These are phyloP conservation scores for Lepiota subincarnata DNA, from an alignment of 768 basidiomycete genomes.

Conservation along the genomic window DNA sequence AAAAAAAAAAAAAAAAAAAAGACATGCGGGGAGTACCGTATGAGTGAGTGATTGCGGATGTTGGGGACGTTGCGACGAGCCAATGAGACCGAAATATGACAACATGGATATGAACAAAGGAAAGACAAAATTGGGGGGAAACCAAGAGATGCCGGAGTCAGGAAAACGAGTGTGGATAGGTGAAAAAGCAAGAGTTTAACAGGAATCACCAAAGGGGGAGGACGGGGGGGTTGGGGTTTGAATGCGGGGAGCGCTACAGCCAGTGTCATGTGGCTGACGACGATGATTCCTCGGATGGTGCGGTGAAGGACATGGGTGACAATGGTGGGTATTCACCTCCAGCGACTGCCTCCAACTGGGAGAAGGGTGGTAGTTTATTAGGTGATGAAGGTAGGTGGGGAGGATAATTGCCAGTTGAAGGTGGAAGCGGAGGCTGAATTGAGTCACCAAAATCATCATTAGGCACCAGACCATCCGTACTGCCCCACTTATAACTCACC, in stretches of 20 bases:
- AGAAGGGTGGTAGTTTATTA: conserved; percentile 68
- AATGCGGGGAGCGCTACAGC: conserved; percentile 17
- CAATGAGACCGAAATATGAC: conserved; percentile 10
- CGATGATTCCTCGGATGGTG: conserved; percentile 42
- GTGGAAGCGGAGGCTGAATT: conserved; percentile 52
- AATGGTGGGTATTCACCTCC: conserved; percentile 71
- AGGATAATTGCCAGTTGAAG: conserved; percentile 39
- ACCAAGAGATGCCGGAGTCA: conserved; percentile 13
- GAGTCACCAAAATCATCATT: conserved; percentile 29
- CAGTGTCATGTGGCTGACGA: conserved; percentile 22
- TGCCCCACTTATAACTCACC: conserved; percentile 56
- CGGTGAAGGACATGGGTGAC: conserved; percentile 68
- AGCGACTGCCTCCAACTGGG: conserved; percentile 79
- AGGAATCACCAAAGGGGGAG: not conserved
- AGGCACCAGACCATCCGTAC: conserved; percentile 31
- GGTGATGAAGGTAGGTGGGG: conserved; percentile 16
- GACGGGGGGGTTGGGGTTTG: too few species aligned
- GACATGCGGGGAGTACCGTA: conserved; percentile 20
- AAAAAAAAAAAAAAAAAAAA: too few species aligned
- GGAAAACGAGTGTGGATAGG: conserved; percentile 14
- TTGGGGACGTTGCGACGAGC: conserved; percentile 2
- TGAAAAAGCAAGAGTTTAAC: conserved; percentile 14
- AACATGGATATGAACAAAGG: conserved; percentile 18
- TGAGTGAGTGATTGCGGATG: conserved; percentile 12
- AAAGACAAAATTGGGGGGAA: conserved; percentile 14